Percentiles rank a stretch among this genome's conserved stretches.
Conservation (phyloP, 768 basidiomycete species). For the Gloeopeniophorella convolvens region DNA sequence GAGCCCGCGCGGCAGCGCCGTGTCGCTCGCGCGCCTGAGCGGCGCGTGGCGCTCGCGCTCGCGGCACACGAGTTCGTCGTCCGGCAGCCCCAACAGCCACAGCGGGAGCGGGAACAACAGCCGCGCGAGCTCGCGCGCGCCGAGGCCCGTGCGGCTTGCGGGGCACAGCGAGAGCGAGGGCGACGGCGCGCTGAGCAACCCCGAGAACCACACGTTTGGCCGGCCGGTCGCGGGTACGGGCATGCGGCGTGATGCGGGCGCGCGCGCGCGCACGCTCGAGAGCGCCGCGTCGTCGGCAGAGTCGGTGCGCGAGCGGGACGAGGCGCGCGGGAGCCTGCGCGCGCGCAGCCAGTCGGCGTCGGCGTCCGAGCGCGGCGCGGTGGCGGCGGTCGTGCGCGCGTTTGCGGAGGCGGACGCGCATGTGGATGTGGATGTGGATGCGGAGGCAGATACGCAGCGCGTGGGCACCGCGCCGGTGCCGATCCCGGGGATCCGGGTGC, state of each 20-base stretch:
- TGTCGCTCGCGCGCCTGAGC: slow-evolving; percentile 41
- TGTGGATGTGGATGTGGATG: too few species aligned
- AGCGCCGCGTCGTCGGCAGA: not conserved
- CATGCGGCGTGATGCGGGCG: slow-evolving; percentile 23
- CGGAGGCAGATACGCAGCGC: slow-evolving; percentile 6
- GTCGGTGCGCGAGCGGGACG: slow-evolving; percentile 9
- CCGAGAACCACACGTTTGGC: slow-evolving; percentile 75
- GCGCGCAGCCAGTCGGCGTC: slow-evolving; percentile 18
- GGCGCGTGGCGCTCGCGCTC: slow-evolving; percentile 13
- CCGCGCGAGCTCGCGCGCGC: slow-evolving; percentile 35
- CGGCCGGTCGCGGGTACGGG: slow-evolving; percentile 39
- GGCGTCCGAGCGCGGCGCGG: slow-evolving; percentile 15
- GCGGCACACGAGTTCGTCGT: slow-evolving; percentile 13
- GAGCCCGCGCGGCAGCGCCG: slow-evolving; percentile 41
- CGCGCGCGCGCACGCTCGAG: slow-evolving; percentile 6
- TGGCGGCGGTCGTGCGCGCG: too few species aligned
- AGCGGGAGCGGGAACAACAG: slow-evolving; percentile 9
- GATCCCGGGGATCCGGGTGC: slow-evolving; percentile 9
- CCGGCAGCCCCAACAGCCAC: slow-evolving; percentile 5
- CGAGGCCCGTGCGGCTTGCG: slow-evolving; percentile 58
- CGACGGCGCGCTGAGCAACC: slow-evolving; percentile 41
- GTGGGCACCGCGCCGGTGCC: slow-evolving; percentile 6
- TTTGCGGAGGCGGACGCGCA: too few species aligned
- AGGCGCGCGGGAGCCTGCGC: slow-evolving; percentile 17
- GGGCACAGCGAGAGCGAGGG: slow-evolving; percentile 44